Percentiles rank a stretch among this genome's conserved stretches.
These are phyloP conservation scores for Emmonsiellopsis sp. DNA, from an alignment of 2,329 filamentous ascomycete species.

Conservation along the genomic window DNA sequence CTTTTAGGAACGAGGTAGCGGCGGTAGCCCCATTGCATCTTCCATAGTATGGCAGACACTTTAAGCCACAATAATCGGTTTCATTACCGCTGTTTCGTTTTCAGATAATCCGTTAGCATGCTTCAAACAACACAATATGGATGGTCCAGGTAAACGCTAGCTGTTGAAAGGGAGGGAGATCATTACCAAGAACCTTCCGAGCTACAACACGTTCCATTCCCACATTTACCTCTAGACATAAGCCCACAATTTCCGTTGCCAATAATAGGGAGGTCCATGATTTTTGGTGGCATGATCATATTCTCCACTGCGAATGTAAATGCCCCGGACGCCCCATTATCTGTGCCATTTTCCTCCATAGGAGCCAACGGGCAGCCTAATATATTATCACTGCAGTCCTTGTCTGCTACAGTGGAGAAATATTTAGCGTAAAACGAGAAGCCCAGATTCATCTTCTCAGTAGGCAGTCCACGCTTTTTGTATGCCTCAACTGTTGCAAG, in stretches of 20 bases:
- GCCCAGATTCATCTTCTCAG: conserved; percentile 53
- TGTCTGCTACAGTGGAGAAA: conserved; percentile 46
- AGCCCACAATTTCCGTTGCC: conserved; percentile 26
- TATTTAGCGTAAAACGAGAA: conserved; percentile 63
- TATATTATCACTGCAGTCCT: conserved; percentile 36
- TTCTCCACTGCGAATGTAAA: conserved; percentile 34
- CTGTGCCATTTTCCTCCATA: conserved; percentile 52
- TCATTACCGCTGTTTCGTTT: conserved; percentile 20
- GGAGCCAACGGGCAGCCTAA: conserved; percentile 50
- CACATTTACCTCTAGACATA: conserved; percentile 20
- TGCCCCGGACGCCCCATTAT: conserved; percentile 44
- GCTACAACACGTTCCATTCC: conserved; percentile 24
- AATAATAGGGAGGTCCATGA: conserved; percentile 17
- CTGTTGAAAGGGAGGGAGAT: too few relatives aligned
- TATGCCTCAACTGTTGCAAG: conserved; percentile 49
- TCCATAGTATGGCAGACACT: conserved; percentile 31
- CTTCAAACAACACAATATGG: too few relatives aligned
- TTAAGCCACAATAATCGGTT: conserved; percentile 22
- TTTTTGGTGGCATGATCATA: conserved; percentile 8
- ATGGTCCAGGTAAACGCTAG: too few relatives aligned
- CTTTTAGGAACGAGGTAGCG: conserved; percentile 47
- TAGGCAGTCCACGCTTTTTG: conserved; percentile 45
- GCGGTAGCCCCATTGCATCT: conserved; percentile 41
- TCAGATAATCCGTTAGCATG: not conserved
- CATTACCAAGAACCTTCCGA: conserved; percentile 26